Evolutionary conservation across 441 rosid species (phyloP).

Genomic region (Croton laevigatus): DNA sequence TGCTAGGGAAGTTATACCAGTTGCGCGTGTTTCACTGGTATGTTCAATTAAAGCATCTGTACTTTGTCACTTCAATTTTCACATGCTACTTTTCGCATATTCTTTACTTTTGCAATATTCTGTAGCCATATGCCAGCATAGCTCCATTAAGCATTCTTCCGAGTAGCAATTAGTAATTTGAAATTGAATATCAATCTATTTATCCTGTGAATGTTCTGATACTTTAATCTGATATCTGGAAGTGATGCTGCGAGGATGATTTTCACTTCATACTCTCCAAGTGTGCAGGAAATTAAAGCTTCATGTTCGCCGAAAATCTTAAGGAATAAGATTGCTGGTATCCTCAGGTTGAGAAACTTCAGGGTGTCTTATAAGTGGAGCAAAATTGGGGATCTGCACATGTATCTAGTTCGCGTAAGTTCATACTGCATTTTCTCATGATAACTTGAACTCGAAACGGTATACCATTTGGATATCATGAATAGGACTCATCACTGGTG

Average conservation of each 20-base stretch:
- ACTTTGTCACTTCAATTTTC: neutral
- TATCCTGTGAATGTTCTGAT: neutral
- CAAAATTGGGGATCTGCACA: slow-evolving; percentile 47
- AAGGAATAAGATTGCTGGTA: slow-evolving; percentile 52
- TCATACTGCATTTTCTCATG: neutral
- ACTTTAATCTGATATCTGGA: neutral
- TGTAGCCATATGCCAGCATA: neutral
- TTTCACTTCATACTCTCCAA: neutral
- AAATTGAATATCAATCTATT: neutral
- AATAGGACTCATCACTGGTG: too few species aligned
- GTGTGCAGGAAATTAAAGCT: slow-evolving; percentile 47
- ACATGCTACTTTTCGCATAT: neutral
- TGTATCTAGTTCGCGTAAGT: slow-evolving; percentile 51
- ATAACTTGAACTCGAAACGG: too few species aligned
- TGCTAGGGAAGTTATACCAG: slow-evolving; percentile 47
- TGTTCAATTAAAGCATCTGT: slow-evolving; percentile 13
- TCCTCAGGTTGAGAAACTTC: slow-evolving; percentile 44
- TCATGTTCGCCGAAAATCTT: slow-evolving; percentile 50
- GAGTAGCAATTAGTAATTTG: neutral
- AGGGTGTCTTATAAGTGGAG: slow-evolving; percentile 62
- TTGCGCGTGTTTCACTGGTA: slow-evolving; percentile 68
- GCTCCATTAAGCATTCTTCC: neutral
- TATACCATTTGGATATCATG: too few species aligned
- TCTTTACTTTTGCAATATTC: neutral
- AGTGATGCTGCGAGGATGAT: neutral